Conservation (phyloP, 441 rosid genomes). For the Pelargonium myrrhifolium region DNA sequence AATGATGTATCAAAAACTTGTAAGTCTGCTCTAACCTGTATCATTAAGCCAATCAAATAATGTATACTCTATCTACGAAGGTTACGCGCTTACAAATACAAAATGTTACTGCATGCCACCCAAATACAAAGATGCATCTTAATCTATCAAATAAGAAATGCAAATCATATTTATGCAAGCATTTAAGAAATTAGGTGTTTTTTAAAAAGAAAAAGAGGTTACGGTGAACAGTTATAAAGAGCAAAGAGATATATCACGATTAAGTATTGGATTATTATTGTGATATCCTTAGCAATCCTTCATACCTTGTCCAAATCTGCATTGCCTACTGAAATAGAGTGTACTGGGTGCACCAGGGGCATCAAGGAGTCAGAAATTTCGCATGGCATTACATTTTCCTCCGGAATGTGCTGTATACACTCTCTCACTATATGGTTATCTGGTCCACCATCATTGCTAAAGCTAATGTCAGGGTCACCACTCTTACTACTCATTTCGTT, state of each 20-base stretch:
- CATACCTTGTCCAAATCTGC: constrained; percentile 31
- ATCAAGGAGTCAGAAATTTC: constrained; percentile 23
- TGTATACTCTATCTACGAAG: not conserved
- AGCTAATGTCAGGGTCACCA: constrained; percentile 25
- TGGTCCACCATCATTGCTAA: constrained; percentile 15
- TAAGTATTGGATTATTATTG: not conserved
- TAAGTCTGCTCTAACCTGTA: not conserved
- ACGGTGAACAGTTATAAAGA: not conserved
- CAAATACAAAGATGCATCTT: not conserved
- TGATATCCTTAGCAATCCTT: not conserved
- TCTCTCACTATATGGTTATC: constrained; percentile 16
- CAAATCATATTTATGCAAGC: not conserved
- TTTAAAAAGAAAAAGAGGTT: not conserved
- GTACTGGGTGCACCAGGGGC: constrained; percentile 19
- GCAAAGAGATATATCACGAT: not conserved
- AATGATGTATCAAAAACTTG: no score
- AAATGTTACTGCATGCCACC: not conserved
- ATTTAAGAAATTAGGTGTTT: not conserved
- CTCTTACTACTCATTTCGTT: constrained; percentile 17
- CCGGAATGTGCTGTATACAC: constrained; percentile 17
- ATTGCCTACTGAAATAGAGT: constrained; percentile 16
- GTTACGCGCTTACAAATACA: not conserved
- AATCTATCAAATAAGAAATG: not conserved
- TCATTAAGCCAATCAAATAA: not conserved
- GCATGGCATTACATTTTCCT: constrained; percentile 19